Evolutionary conservation across 2,329 filamentous ascomycete genomes (phyloP).

Genomic region (Cryoendolithus antarcticus): DNA sequence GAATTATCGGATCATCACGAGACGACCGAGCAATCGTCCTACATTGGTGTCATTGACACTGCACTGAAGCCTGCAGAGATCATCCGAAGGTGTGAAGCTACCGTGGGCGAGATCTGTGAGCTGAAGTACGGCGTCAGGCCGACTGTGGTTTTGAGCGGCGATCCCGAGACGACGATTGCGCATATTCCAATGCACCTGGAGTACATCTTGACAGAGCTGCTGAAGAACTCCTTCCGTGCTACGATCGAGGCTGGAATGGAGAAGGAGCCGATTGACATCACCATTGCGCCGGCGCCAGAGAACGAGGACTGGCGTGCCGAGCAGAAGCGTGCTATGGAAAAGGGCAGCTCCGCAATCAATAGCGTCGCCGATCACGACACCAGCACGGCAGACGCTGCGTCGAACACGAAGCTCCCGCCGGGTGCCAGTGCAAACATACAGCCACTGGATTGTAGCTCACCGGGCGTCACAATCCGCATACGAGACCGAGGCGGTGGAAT

Average conservation of each 20-base stretch:
- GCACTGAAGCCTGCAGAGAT: constrained; percentile 69
- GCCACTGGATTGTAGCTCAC: constrained; percentile 41
- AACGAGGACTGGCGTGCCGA: too few relatives aligned
- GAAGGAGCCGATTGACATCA: constrained; percentile 75
- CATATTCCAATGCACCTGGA: constrained; percentile 93
- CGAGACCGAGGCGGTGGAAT: constrained; percentile 94
- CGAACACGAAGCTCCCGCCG: constrained; percentile 10
- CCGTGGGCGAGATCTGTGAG: constrained; percentile 93
- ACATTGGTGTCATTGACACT: constrained; percentile 93
- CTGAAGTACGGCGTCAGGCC: constrained; percentile 87
- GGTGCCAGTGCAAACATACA: constrained; percentile 27
- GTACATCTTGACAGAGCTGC: constrained; percentile 90
- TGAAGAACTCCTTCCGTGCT: constrained; percentile 94
- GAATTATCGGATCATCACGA: constrained; percentile 33
- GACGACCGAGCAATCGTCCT: constrained; percentile 45
- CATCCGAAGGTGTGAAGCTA: constrained; percentile 72
- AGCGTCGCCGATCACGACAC: constrained; percentile 24
- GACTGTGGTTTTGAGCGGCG: constrained; percentile 66
- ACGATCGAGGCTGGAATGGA: constrained; percentile 75
- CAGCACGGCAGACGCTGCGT: constrained; percentile 24
- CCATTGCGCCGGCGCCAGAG: constrained; percentile 60
- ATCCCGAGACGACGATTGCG: constrained; percentile 77
- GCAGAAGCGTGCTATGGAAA: constrained; percentile 18
- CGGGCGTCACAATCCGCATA: constrained; percentile 89
- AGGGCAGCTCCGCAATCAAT: constrained; percentile 9